Percentiles rank a stretch among this genome's conserved stretches.
These are phyloP conservation scores for Metschnikowia vanudenii DNA, from an alignment of 805 yeast species.

Conservation along the genomic window DNA sequence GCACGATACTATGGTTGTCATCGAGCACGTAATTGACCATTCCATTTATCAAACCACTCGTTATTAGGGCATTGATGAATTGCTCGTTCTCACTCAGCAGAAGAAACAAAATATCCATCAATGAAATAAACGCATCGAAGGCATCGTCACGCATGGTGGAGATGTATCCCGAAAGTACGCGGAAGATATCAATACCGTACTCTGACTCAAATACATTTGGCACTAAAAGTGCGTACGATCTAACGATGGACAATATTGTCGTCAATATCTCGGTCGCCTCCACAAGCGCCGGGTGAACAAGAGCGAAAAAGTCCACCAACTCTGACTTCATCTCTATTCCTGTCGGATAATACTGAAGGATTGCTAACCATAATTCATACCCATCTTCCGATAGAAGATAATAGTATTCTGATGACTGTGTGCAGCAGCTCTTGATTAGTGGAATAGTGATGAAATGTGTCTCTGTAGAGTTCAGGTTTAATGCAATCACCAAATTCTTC, in stretches of 20 bases:
- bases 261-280: constrained; percentile 76
- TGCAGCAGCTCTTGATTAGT: constrained; percentile 62
- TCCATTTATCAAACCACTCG: constrained; percentile 46
- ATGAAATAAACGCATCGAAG: constrained; percentile 51
- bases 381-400: constrained; percentile 82
- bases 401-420: constrained; percentile 34
- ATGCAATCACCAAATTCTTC: constrained; percentile 53
- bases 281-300: constrained; percentile 56
- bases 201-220: constrained; percentile 41
- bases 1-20: constrained; percentile 43
- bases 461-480: constrained; percentile 50
- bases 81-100: constrained; percentile 24
- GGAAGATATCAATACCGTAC: constrained; percentile 43
- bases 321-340: constrained; percentile 31
- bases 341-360: constrained; percentile 60
- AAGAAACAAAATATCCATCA: constrained; percentile 51
- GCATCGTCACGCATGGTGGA: constrained; percentile 70
- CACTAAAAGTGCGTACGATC: constrained; percentile 58
- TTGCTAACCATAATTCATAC: constrained; percentile 74
- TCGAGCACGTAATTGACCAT: constrained; percentile 42
- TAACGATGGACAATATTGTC: constrained; percentile 54
- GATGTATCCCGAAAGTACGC: constrained; percentile 52
- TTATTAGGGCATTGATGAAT: constrained; percentile 32
- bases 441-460: constrained; percentile 62
- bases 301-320: constrained; percentile 47